Conservation (phyloP, 441 rosid species). For the Euphorbia celastroides region DNA sequence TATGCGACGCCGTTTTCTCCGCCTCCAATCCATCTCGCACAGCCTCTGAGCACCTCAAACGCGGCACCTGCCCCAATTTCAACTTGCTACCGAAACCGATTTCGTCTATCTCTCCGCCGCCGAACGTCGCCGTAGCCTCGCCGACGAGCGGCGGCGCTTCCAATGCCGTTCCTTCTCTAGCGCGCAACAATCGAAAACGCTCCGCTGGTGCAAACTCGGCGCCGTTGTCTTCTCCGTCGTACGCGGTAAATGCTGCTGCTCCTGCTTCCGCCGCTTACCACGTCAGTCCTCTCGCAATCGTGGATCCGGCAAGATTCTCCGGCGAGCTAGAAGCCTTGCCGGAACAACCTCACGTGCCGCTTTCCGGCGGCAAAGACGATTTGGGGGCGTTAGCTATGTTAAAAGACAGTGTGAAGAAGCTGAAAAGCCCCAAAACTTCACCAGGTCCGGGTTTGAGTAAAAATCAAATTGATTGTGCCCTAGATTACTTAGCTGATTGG, state of each 20-base stretch:
- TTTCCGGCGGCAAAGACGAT: slow-evolving; percentile 93
- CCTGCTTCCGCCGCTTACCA: slow-evolving; percentile 18
- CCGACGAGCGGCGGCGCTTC: slow-evolving; percentile 12
- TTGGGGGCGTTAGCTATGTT: slow-evolving; percentile 83
- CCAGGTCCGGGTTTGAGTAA: slow-evolving; percentile 69
- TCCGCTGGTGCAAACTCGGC: slow-evolving; percentile 33
- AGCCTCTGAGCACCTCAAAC: slow-evolving; percentile 69
- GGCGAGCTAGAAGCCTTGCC: too few relatives aligned
- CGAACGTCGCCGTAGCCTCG: slow-evolving; percentile 17
- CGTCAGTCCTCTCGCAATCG: too few relatives aligned
- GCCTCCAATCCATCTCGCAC: slow-evolving; percentile 91
- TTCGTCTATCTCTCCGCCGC: slow-evolving; percentile 42
- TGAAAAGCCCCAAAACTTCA: slow-evolving; percentile 74
- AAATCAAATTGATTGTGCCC: slow-evolving; percentile 73
- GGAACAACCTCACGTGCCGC: slow-evolving; percentile 45
- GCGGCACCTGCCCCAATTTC: slow-evolving; percentile 65
- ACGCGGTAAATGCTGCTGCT: slow-evolving; percentile 28
- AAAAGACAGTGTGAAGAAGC: slow-evolving; percentile 92
- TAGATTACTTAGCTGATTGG: slow-evolving; percentile 79
- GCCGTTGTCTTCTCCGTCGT: slow-evolving; percentile 24
- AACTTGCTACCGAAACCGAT: slow-evolving; percentile 46
- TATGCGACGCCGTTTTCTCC: slow-evolving; percentile 89
- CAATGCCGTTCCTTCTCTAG: not conserved
- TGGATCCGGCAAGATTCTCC: too few relatives aligned
- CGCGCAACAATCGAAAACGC: slow-evolving; percentile 20